phyloP scores from a whole-genome alignment of 1,284 basidiomycete species.

The Stygiomarasmius scandens region DNA sequence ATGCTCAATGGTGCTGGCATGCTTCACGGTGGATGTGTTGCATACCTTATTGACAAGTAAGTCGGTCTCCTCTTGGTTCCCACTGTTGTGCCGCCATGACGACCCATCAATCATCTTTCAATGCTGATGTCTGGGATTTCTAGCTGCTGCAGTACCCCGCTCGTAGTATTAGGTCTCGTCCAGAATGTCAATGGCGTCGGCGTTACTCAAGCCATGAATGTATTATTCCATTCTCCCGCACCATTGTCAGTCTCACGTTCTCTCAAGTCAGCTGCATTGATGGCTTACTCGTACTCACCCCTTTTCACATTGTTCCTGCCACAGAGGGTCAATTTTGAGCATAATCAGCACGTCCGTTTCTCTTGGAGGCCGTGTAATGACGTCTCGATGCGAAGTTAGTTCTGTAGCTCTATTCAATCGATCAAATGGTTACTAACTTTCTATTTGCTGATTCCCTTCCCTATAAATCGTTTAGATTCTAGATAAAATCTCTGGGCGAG shows the following conservation, averaged over 20 bases:
- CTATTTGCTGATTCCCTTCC: slow-evolving; percentile 2
- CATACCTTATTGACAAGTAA: slow-evolving; percentile 73
- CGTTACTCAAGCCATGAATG: slow-evolving; percentile 69
- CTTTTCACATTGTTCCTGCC: not conserved
- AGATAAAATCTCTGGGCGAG: slow-evolving; percentile 55
- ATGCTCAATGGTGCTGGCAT: slow-evolving; percentile 76
- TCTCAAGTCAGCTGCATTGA: not conserved
- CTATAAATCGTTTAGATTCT: slow-evolving; percentile 43
- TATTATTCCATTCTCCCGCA: slow-evolving; percentile 69
- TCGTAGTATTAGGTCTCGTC: slow-evolving; percentile 63
- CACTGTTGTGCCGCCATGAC: not conserved
- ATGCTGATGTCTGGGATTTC: too few species aligned
- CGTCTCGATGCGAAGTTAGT: slow-evolving; percentile 65
- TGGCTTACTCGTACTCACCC: not conserved
- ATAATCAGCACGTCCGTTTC: slow-evolving; percentile 66
- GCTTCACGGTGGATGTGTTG: slow-evolving; percentile 71
- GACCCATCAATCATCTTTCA: too few species aligned
- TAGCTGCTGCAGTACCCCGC: slow-evolving; percentile 68
- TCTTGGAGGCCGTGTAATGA: slow-evolving; percentile 69
- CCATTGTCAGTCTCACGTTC: slow-evolving; percentile 45
- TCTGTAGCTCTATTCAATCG: not conserved
- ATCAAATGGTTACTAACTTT: too few species aligned
- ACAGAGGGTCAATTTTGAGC: slow-evolving; percentile 56
- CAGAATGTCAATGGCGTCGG: slow-evolving; percentile 69
- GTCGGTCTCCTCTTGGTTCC: slow-evolving; percentile 20